Evolutionary conservation across 2,329 filamentous ascomycete genomes (phyloP).

Genomic region (Paracorniculantispora psalliotae): DNA sequence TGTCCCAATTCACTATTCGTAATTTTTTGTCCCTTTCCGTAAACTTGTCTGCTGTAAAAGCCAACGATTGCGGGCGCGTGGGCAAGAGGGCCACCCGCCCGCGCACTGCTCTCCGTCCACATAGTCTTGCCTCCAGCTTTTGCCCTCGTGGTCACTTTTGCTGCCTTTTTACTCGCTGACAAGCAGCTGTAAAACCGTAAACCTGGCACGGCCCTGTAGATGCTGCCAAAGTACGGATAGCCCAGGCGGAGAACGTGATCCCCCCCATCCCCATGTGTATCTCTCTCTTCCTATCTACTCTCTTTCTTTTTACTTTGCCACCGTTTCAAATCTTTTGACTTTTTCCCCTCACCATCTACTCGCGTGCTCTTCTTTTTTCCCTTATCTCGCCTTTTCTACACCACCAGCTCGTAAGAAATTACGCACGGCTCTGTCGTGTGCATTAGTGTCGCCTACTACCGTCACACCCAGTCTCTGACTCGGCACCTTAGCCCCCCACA

Average conservation of each 20-base stretch:
- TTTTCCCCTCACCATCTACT: neutral
- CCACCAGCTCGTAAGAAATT: neutral
- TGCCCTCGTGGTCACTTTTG: neutral
- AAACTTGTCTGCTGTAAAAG: neutral
- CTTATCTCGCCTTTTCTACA: neutral
- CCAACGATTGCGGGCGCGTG: neutral
- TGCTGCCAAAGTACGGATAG: neutral
- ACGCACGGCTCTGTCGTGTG: neutral
- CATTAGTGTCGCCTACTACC: neutral
- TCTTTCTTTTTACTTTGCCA: neutral
- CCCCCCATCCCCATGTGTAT: neutral
- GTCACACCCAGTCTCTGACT: neutral
- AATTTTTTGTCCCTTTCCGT: slow-evolving; percentile 5
- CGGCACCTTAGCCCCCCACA: neutral
- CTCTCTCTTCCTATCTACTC: neutral
- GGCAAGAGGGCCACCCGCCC: no score
- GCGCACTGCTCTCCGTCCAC: neutral
- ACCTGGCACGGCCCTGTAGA: neutral
- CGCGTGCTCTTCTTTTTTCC: neutral
- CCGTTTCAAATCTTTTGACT: neutral
- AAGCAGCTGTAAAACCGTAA: neutral
- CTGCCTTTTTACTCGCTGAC: neutral
- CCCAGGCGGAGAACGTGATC: neutral
- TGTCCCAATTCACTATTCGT: no score
- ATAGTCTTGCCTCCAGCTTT: neutral